Percentiles rank a stretch among this genome's conserved stretches.
Conservation (phyloP, 2,329 filamentous ascomycete genomes). For the Pseudogymnoascus sp. region DNA sequence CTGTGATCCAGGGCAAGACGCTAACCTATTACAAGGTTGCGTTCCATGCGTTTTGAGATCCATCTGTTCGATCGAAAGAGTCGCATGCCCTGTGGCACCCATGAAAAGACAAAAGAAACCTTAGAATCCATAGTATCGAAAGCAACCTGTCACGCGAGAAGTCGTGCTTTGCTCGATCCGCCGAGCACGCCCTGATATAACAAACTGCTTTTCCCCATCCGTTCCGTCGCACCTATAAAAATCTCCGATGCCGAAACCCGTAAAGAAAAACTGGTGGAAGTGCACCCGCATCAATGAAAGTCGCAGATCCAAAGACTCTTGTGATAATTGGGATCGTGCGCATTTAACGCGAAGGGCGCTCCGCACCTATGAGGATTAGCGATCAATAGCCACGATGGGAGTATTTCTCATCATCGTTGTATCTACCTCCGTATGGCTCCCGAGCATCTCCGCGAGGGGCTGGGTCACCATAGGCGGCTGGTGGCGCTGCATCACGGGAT, state of each 20-base stretch:
- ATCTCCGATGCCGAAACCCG: conserved; percentile 28
- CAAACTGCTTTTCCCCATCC: conserved; percentile 27
- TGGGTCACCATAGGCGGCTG: conserved; percentile 36
- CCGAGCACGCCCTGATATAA: conserved; percentile 23
- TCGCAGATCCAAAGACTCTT: conserved; percentile 30
- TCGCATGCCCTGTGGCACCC: conserved; percentile 25
- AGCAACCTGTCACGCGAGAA: conserved; percentile 20
- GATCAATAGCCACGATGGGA: conserved; percentile 30
- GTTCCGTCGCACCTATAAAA: conserved; percentile 30
- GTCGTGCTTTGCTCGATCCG: conserved; percentile 23
- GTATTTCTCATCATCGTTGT: conserved; percentile 29
- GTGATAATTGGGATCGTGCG: conserved; percentile 28
- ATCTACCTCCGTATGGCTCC: conserved; percentile 38
- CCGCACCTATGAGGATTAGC: conserved; percentile 31
- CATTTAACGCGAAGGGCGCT: conserved; percentile 32
- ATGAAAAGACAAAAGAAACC: conserved; percentile 29
- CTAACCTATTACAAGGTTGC: conserved; percentile 21
- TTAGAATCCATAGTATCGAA: conserved; percentile 26
- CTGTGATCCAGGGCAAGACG: conserved; percentile 28
- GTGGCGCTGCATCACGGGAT: conserved; percentile 33
- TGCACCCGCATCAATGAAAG: conserved; percentile 31
- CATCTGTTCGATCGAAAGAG: conserved; percentile 26
- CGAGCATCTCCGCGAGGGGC: conserved; percentile 36
- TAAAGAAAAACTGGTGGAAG: conserved; percentile 25
- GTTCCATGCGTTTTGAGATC: conserved; percentile 24